phyloP scores from a whole-genome alignment of 441 rosid genomes.

The Pelargonium fulgidum region DNA sequence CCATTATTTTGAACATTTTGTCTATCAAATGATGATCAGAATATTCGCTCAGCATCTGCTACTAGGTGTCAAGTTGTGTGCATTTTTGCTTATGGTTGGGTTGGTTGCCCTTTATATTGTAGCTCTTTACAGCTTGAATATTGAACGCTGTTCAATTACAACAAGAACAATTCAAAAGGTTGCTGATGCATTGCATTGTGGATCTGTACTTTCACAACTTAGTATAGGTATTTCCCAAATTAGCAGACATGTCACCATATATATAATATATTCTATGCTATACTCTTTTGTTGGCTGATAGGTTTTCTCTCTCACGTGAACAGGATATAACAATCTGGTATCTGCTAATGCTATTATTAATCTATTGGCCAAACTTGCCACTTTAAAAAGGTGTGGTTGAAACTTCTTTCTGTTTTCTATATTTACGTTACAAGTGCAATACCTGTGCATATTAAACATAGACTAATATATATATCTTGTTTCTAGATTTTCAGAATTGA shows the following conservation, averaged over 20 bases:
- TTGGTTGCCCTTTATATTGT: constrained; percentile 19
- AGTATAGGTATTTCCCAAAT: constrained; percentile 48
- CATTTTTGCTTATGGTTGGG: constrained; percentile 6
- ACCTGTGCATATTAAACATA: not conserved
- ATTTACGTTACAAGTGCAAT: not conserved
- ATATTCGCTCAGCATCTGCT: not conserved
- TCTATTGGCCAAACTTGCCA: constrained; percentile 58
- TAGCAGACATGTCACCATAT: constrained; percentile 18
- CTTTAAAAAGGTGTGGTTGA: constrained; percentile 51
- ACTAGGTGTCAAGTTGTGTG: not conserved
- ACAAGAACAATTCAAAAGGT: constrained; percentile 84
- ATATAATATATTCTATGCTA: not conserved
- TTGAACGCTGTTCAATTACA: constrained; percentile 81
- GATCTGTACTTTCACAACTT: constrained; percentile 67
- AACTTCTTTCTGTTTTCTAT: constrained; percentile 10
- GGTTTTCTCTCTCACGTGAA: constrained; percentile 15
- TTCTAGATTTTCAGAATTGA: constrained; percentile 72
- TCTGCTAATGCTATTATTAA: constrained; percentile 58
- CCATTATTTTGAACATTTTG: constrained; percentile 12
- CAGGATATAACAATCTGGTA: constrained; percentile 69
- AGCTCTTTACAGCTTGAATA: constrained; percentile 82
- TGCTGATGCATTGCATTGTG: constrained; percentile 57
- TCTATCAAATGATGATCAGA: constrained; percentile 1
- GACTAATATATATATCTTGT: constrained; percentile 14
- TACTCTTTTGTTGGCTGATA: constrained; percentile 16